These are phyloP conservation scores for Fusarium beomiforme DNA, from an alignment of 2,329 filamentous ascomycete genomes.

Conservation along the genomic window DNA sequence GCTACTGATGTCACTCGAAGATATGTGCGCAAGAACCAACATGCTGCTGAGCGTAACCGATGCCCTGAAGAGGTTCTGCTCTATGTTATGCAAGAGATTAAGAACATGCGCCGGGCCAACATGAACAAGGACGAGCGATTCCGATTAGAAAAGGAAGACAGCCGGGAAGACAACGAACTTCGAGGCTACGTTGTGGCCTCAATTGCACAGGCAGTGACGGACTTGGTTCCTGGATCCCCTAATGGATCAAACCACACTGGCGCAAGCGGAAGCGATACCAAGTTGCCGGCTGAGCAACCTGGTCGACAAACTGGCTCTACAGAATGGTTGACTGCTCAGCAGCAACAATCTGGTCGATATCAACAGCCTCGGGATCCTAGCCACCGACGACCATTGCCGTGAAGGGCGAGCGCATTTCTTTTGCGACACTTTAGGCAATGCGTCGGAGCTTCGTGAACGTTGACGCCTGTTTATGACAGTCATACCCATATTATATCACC, in stretches of 20 bases:
- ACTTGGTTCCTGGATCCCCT: constrained; percentile 64
- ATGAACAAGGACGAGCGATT: constrained; percentile 88
- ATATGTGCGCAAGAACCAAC: constrained; percentile 76
- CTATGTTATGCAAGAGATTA: constrained; percentile 93
- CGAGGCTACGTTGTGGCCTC: constrained; percentile 77
- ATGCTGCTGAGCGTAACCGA: constrained; percentile 78
- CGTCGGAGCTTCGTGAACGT: constrained; percentile 6
- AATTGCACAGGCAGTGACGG: constrained; percentile 77
- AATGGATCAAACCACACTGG: constrained; percentile 37
- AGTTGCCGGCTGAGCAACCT: constrained; percentile 69
- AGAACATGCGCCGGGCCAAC: constrained; percentile 82
- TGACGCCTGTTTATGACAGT: constrained; percentile 3
- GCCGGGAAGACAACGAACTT: constrained; percentile 78
- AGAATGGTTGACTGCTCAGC: constrained; percentile 62
- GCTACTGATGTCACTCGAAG: constrained; percentile 73
- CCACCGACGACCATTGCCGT: constrained; percentile 52
- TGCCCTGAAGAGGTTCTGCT: constrained; percentile 91
- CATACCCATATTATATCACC: not conserved
- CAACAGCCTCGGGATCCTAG: constrained; percentile 59
- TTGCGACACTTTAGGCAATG: constrained; percentile 24
- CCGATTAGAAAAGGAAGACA: constrained; percentile 82
- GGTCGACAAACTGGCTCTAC: constrained; percentile 60
- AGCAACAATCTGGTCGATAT: constrained; percentile 54
- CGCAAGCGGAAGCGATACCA: constrained; percentile 62
- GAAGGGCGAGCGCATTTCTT: constrained; percentile 31